Base-by-base conservation (phyloP, 2,329 filamentous ascomycete species). In the Metarhizium guizhouense region DNA sequence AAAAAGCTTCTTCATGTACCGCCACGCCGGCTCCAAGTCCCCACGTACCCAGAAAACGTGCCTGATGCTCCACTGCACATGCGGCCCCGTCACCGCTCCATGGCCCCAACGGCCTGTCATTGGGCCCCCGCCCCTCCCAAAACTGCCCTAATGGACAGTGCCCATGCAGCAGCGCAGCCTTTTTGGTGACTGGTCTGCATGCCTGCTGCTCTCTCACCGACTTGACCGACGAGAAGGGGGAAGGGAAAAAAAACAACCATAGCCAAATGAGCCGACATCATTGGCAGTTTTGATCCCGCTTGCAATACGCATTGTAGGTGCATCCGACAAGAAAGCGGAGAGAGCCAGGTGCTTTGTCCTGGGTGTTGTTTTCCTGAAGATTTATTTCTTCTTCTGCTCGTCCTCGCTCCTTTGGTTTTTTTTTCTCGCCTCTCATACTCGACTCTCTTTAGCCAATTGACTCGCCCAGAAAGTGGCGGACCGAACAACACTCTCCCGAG, bases 31-130 rank as follows among this genome's bases (percentile, higher is more conserved):
- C n/a, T 20, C 42, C 38, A 40, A 45, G 42, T 20, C 42, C 25
- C 45, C 20, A 16, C 20, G 25, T 48, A 50, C 56, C 29, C 20
- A 18, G 38, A 55, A 53, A 57, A 57, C 53, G 56, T 57, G 56
- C 47, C 52, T 53, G 56, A 40, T 50, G 50, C 30, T 54, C 53
- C 56, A 57, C 56, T 43, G 38, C 52, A 53, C 49, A 42, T 45
- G 36, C 45, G 52, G 34, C 56, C 56, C 56, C 54, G 60, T 62
- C 60, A 62, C 60, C 60, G 60, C 60, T 57, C 53, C 53, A 54
- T 61, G 38, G 53, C 54, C 54, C 52, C 8, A 42, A 53, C 51
- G 45, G 51, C 54, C 53, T 59, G 56, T 43, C 56, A 58, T 56
- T 62, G 61, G 59, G 47, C 54, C 57, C 57, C 59, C 59, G 58